Evolutionary conservation across 148 eudicot genomes (phyloP), one percentile per base, ranked within the genome.

Genomic region (Spergularia marina): DNA sequence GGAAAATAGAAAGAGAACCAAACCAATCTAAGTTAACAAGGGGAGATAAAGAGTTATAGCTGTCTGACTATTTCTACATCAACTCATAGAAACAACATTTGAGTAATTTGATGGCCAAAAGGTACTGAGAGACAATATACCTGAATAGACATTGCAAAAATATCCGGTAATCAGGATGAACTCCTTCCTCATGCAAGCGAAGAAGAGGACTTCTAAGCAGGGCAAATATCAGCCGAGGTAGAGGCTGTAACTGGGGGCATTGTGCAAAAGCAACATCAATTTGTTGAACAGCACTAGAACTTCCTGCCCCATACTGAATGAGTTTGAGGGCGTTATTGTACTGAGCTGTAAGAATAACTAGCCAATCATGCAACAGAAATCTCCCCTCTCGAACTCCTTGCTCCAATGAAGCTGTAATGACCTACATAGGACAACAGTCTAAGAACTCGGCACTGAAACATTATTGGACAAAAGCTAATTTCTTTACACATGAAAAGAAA

Each of bases 341-440:
- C 75, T 90, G 96, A 73, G 97, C 97, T 56, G 91, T 85, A 51
- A 95, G 98, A 78, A 92, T 90, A 72, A 95, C 98, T 51, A 95
- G 97, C 98, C 98, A 95, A 82, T 95, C 98, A 80, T 95, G 97
- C 21, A 94, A 79, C 80, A 92, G 84, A 84, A 88, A 82, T 86
- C 98, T 95, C 52, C 92, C 98, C 86, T 95, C 98, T 60, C 96
- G 88, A 73, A 95, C 94, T 76, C 97, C 98, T 76, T 95, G 82
- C 89, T 90, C 97, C 84, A 92, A 72, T 41, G 98, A 94, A 61
- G 96, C 90, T 78, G 86, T 81, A 79, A 95, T 92, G 75, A 95
- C 98, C 98, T 95, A 89, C 61, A 75, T 72, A 62, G 81, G 63
- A 64, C 53, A 63, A 70, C 66, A 64, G 54, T 30, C 15, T 4